Conservation (phyloP, 2,329 filamentous ascomycete species). For the Colletotrichum lini region DNA sequence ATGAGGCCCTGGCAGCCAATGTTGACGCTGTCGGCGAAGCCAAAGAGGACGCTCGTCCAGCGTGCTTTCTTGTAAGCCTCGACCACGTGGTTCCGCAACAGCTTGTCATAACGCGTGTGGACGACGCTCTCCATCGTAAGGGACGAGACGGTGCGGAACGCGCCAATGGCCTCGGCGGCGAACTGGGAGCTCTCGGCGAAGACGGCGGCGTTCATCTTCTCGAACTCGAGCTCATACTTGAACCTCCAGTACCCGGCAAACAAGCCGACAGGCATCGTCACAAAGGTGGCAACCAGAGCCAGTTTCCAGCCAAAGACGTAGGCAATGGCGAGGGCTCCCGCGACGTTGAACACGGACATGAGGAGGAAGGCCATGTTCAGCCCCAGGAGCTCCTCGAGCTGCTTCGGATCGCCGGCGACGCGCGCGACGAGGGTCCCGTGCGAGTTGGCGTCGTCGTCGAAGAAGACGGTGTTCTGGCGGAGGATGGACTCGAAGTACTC, state of each 20-base stretch:
- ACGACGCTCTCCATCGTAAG: conserved; percentile 81
- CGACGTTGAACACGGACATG: conserved; percentile 75
- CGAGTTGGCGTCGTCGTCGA: conserved; percentile 72
- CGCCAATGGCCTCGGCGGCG: conserved; percentile 80
- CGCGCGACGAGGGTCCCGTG: conserved; percentile 72
- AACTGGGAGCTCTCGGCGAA: conserved; percentile 82
- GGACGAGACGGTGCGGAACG: conserved; percentile 79
- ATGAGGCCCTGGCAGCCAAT: conserved; percentile 74
- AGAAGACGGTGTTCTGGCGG: conserved; percentile 72
- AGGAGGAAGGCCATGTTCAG: conserved; percentile 74
- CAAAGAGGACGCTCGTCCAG: conserved; percentile 76
- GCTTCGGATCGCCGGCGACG: conserved; percentile 70
- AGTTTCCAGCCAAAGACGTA: conserved; percentile 85
- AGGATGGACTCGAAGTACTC: conserved; percentile 75
- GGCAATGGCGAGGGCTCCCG: conserved; percentile 75
- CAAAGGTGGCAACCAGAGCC: conserved; percentile 75
- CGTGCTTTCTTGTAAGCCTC: conserved; percentile 73
- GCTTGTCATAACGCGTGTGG: conserved; percentile 69
- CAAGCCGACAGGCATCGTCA: conserved; percentile 67
- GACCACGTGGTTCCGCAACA: conserved; percentile 72
- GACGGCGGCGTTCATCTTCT: conserved; percentile 76
- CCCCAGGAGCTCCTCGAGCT: conserved; percentile 74
- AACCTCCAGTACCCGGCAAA: conserved; percentile 65
- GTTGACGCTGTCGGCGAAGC: conserved; percentile 77
- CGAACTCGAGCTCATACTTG: conserved; percentile 74